Evolutionary conservation across 768 basidiomycete genomes (phyloP).

Genomic region (Russula lepida): DNA sequence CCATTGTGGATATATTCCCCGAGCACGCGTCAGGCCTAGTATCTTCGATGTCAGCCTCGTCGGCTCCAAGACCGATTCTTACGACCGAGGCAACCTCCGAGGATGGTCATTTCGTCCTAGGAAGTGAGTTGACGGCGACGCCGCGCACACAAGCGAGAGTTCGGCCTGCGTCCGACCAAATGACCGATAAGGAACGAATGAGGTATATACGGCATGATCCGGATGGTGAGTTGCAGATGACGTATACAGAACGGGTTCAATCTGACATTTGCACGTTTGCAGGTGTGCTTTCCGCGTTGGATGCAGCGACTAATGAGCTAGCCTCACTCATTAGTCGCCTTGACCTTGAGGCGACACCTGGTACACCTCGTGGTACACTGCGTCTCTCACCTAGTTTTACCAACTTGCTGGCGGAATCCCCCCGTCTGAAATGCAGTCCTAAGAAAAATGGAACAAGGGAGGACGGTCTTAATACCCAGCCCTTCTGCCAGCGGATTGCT

Average conservation of each 20-base stretch:
- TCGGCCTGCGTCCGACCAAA: conserved; percentile 59
- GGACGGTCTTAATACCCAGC: conserved; percentile 7
- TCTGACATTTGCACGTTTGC: conserved; percentile 5
- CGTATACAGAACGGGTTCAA: not conserved
- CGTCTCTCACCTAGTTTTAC: conserved; percentile 22
- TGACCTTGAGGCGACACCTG: conserved; percentile 73
- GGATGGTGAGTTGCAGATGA: conserved; percentile 35
- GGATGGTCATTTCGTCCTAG: conserved; percentile 38
- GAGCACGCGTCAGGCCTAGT: conserved; percentile 15
- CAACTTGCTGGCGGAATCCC: conserved; percentile 20
- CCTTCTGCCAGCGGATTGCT: conserved; percentile 47
- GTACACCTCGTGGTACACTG: conserved; percentile 35
- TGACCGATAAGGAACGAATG: conserved; percentile 42
- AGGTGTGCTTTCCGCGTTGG: conserved; percentile 63
- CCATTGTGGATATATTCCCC: conserved; percentile 55
- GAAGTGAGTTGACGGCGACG: conserved; percentile 23
- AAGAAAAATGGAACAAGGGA: conserved; percentile 27
- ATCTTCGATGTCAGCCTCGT: conserved; percentile 1
- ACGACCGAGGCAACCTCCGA: conserved; percentile 45
- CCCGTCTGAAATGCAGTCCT: conserved; percentile 27
- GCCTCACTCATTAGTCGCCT: conserved; percentile 71
- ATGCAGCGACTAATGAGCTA: conserved; percentile 73
- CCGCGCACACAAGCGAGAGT: conserved; percentile 37
- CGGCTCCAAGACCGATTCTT: conserved; percentile 26
- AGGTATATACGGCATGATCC: conserved; percentile 42